Base-by-base conservation (phyloP, 1,139 yeast genomes). In the Suhomyces chickasaworum region DNA sequence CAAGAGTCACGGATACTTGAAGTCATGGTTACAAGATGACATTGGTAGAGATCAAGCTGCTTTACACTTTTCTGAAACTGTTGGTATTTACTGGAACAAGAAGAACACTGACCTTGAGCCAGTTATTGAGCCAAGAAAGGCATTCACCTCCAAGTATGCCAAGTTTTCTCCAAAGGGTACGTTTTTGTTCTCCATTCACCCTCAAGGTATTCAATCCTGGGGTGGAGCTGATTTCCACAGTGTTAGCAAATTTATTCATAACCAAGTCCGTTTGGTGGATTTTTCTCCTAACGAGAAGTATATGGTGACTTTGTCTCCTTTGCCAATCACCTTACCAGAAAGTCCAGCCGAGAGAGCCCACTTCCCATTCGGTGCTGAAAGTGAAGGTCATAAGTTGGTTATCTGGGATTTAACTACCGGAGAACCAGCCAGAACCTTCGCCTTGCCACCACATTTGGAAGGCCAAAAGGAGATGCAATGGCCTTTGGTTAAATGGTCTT, bases 401-500 rank as follows among this genome's bases (percentile, higher is more conserved):
- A 83, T 95, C 53, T 95, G 99, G 99, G 95, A 91, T 60, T 77
- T 91, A 59, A 75, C 80, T 50, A 84, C 96, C 34, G 93, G 95
- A 53, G 78, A 88, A 54, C 89, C 95, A 42, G 82, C 84, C 53
- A 83, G 96, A 68, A 88, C 97, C 17, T 93, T 95, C 79, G 95
- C 96, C 35, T 77, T 89, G 60, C 89, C 95, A 50, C 91, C 95
- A 55, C 79, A 81, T 61, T 75, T 84, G 60, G 87, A 81, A 61
- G 79, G 80, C 44, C 81, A 80, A 60, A 78, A 80, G 64, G 86
- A 84, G 63, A 83, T 89, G 83, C 84, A 87, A 55, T 93, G 99
- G 99, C 99, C 99, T 42, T 81, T 93, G 64, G 86, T 95, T 65
- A 91, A 90, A 71, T 95, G 99, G 98, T 89, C 98, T 39, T 78